Base-by-base conservation (phyloP, 495 filamentous ascomycete species). In the Neurospora sp. region DNA sequence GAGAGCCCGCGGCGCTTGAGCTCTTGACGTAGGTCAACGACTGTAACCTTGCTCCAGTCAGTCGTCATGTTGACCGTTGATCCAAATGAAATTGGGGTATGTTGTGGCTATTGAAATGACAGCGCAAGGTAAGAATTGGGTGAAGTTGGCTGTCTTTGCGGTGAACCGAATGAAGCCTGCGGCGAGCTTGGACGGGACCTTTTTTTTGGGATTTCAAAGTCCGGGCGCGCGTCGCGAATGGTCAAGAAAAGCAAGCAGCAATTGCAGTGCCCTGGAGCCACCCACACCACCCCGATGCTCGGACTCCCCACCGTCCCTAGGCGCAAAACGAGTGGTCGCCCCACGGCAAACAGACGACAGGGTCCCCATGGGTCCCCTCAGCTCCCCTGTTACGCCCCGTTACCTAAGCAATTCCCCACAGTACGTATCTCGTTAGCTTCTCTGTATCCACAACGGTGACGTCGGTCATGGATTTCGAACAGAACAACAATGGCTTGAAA, bases 1-100 rank as follows among this genome's bases (percentile, higher is more conserved):
- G 87, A 79, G 6, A 90, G 79, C 3, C 86, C 85, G 20, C 88
- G 84, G 40, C 81, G 82, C 79, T 88, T 90, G 20, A 91, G 80
- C 78, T 89, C 86, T 31, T 82, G 83, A 71, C 85, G 86, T 18
- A 91, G 82, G 75, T 91, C 88, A 12, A 86, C 80, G 40, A 91
- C 89, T 75, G 87, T 91, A 69, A 89, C 78, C 70, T 83, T 86
- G 68, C 80, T 84, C 79, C 84, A 89, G 75, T 90, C 86, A 37
- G 84, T 84, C 82, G 88, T 86, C 82, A 84, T 86, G 65, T 70
- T 79, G 70, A 72, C 53, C 53, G 31, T 65, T 18, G 53, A 31
- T 18, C 53, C 53, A 18, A 35, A 9, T 8, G 53, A 16, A 18
- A 37, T 65, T 9, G 27, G 14, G 3, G 27, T 65, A 3, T 8